Percentiles rank a stretch among this genome's conserved stretches.
Evolutionary conservation across 805 yeast genomes (phyloP).

Genomic region (Schwanniomyces polymorphus): DNA sequence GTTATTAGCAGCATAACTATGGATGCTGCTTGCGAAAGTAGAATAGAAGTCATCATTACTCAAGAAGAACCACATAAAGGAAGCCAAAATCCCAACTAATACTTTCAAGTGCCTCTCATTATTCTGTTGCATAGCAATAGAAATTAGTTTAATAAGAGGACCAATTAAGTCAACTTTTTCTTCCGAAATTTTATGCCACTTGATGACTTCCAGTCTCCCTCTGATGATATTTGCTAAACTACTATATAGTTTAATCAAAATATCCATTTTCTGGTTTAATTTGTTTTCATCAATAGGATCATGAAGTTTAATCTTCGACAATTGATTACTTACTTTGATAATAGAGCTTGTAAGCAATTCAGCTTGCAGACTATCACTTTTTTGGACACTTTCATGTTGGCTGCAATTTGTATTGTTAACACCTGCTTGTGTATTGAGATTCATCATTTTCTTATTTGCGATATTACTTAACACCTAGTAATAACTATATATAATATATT

Average conservation of each 20-base stretch:
- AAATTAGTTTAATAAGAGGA: slow-evolving; percentile 5
- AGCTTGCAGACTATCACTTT: background rate
- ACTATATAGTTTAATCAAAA: background rate
- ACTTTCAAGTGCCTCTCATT: background rate
- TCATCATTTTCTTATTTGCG: background rate
- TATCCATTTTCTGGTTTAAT: background rate
- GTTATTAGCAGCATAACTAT: background rate
- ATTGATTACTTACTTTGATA: background rate
- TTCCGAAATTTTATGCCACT: background rate
- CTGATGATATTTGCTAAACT: background rate
- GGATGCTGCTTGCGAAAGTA: background rate
- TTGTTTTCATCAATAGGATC: background rate
- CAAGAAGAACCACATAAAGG: slow-evolving; percentile 9
- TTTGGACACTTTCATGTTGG: background rate
- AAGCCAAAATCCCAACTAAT: slow-evolving; percentile 5
- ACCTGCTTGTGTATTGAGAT: background rate
- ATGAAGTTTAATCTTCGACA: background rate
- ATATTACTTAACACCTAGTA: too few species aligned
- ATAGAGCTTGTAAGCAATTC: background rate
- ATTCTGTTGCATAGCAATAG: background rate
- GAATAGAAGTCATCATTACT: slow-evolving; percentile 2
- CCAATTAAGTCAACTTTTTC: slow-evolving; percentile 4
- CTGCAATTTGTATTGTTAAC: background rate
- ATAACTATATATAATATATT: too few species aligned
- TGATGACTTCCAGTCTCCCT: background rate